phyloP scores from a whole-genome alignment of 2,329 filamentous ascomycete species.

The Colletotrichum gigasporum region DNA sequence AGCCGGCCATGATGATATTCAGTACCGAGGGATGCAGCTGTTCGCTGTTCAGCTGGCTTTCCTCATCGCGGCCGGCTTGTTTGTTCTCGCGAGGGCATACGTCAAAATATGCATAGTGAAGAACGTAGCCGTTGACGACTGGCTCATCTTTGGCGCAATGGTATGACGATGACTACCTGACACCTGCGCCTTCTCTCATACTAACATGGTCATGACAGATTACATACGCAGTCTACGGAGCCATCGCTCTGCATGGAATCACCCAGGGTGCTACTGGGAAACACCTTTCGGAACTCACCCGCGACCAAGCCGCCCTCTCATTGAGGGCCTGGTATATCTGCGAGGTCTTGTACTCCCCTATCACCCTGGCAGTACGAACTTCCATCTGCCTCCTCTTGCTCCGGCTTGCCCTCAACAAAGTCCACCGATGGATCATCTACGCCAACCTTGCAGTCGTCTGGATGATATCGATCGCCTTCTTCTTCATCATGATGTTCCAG shows the following conservation, averaged over 20 bases:
- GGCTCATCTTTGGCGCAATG: slow-evolving; percentile 54
- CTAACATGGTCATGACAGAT: slow-evolving; percentile 36
- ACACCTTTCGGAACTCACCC: slow-evolving; percentile 33
- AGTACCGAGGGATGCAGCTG: slow-evolving; percentile 28
- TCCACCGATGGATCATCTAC: slow-evolving; percentile 46
- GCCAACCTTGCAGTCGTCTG: slow-evolving; percentile 46
- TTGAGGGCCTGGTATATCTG: slow-evolving; percentile 50
- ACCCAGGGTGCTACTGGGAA: slow-evolving; percentile 39
- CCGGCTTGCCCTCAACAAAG: slow-evolving; percentile 45
- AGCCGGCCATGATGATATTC: not conserved
- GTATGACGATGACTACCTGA: slow-evolving; percentile 42
- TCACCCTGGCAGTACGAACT: slow-evolving; percentile 50
- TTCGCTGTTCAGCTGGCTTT: slow-evolving; percentile 39
- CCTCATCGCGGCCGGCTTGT: slow-evolving; percentile 45
- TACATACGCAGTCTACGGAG: slow-evolving; percentile 43
- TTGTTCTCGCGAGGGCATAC: slow-evolving; percentile 53
- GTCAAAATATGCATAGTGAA: slow-evolving; percentile 54
- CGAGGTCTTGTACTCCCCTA: slow-evolving; percentile 50
- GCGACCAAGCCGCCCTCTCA: slow-evolving; percentile 37
- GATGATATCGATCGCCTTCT: slow-evolving; percentile 47
- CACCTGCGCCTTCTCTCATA: not conserved
- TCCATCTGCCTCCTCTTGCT: slow-evolving; percentile 53
- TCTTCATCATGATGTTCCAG: slow-evolving; percentile 59
- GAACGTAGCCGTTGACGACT: slow-evolving; percentile 56
- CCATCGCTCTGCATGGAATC: slow-evolving; percentile 44